These are phyloP conservation scores for Phytophthora multivora DNA, from an alignment of 352 stramenopile genomes.

Conservation along the genomic window DNA sequence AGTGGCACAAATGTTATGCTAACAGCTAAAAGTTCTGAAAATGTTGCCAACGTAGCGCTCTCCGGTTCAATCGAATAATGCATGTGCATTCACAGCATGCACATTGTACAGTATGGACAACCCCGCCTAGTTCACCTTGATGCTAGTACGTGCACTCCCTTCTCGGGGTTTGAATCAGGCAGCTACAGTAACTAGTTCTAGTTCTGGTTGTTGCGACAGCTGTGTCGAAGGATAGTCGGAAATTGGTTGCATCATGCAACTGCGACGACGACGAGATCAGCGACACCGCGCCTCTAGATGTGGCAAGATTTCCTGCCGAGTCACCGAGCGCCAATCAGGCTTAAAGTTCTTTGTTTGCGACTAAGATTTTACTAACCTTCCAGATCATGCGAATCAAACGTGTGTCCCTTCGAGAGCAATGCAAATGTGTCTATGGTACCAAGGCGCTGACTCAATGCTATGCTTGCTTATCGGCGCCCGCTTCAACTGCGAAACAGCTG, in stretches of 20 bases:
- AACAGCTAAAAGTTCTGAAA: no score
- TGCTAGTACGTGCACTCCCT: no score
- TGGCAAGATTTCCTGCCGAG: neutral
- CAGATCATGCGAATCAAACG: conserved; percentile 1
- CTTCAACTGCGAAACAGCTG: conserved; percentile 34
- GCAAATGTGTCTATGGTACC: neutral
- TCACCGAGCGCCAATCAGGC: neutral
- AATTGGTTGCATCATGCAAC: neutral
- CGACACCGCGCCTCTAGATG: neutral
- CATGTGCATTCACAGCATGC: no score
- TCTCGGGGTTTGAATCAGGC: no score
- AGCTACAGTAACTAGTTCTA: no score
- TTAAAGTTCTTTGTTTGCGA: conserved; percentile 19
- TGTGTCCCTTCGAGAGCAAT: conserved; percentile 7
- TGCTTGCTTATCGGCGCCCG: conserved; percentile 9
- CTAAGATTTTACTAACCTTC: conserved; percentile 20
- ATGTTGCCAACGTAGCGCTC: no score
- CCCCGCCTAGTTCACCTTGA: no score
- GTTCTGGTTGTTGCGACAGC: neutral
- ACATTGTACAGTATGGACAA: no score
- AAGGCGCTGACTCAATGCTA: neutral
- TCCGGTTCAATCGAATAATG: no score
- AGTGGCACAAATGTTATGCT: no score
- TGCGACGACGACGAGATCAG: neutral
- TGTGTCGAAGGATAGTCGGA: neutral